Evolutionary conservation across 495 filamentous ascomycete genomes (phyloP), one percentile per base, ranked within the genome.

Genomic region (Tuber umbilicatum): DNA sequence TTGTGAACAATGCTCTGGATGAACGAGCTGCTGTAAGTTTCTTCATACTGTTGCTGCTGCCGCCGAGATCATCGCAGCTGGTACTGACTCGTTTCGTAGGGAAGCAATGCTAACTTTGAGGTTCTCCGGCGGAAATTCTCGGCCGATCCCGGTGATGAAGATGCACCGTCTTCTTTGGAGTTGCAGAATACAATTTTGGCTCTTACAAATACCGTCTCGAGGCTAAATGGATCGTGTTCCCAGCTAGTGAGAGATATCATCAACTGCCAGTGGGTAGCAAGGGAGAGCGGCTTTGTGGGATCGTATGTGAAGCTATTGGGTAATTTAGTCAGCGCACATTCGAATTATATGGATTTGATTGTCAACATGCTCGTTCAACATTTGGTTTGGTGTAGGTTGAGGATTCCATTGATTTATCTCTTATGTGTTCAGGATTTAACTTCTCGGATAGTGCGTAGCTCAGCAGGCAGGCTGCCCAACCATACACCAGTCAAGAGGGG

Each of bases 301-400:
- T 86, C 92, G 3, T 98, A 91, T 83, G 88, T 91, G 69, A 88
- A 92, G 71, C 92, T 98, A 70, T 82, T 98, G 40, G 92, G 90
- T 42, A 91, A 90, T 77, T 85, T 99, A 64, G 87, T 92, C 21
- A 94, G 92, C 55, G 90, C 93, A 1, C 93, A 97, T 12, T 86
- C 87, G 2, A 83, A 83, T 42, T 92, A 89, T 83, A 85, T 91
- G 68, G 83, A 83, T 40, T 76, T 85, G 21, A 88, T 95, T 21
- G 86, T 97, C 64, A 86, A 87, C 40, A 97, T 93, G 91, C 86
- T 98, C 71, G 90, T 94, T 55, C 87, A 88, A 35, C 91, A 91
- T 80, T 90, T 99, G 74, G 85, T 86, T 42, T 87, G 88, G 68
- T 73, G 87, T 88, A 83, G 74, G 83, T 77, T 40, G 55, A 70